Conservation (phyloP, 495 filamentous ascomycete genomes). For the Neurospora sp. region DNA sequence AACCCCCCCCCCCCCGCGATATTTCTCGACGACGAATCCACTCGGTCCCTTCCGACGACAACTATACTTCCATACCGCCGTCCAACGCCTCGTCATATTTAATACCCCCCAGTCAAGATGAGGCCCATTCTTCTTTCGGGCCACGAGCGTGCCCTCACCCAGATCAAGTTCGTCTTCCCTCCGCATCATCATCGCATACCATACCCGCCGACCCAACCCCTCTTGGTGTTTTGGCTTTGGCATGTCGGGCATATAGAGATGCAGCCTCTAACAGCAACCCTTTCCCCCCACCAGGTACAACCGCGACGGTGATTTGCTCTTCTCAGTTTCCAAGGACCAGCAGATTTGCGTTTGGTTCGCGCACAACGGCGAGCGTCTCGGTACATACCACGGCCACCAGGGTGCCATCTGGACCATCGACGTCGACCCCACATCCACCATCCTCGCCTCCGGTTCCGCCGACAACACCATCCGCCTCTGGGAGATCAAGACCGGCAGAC, state of each 20-base stretch:
- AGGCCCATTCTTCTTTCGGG: slow-evolving; percentile 90
- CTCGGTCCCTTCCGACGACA: slow-evolving; percentile 1
- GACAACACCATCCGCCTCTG: slow-evolving; percentile 97
- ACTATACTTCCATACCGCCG: not conserved
- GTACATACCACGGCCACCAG: slow-evolving; percentile 93
- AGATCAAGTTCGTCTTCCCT: slow-evolving; percentile 66
- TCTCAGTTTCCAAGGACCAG: slow-evolving; percentile 96
- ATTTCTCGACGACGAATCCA: slow-evolving; percentile 2
- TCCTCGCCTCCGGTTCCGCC: slow-evolving; percentile 90
- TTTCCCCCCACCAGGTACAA: slow-evolving; percentile 54
- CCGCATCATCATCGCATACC: not conserved
- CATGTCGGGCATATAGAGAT: not conserved
- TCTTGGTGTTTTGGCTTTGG: not conserved
- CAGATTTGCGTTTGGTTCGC: slow-evolving; percentile 91
- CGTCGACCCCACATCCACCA: slow-evolving; percentile 84
- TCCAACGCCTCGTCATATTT: not conserved
- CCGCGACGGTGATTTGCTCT: slow-evolving; percentile 92
- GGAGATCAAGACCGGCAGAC: slow-evolving; percentile 89
- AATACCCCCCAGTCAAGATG: slow-evolving; percentile 45
- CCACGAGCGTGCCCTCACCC: slow-evolving; percentile 97
- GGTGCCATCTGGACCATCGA: slow-evolving; percentile 99
- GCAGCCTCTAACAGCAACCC: slow-evolving; percentile 10
- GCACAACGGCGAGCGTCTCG: slow-evolving; percentile 88
- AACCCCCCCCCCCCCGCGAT: slow-evolving; percentile 1
- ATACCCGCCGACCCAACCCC: not conserved